These are phyloP conservation scores for Talaromyces verruculosus DNA, from an alignment of 2,329 filamentous ascomycete genomes.

Conservation along the genomic window DNA sequence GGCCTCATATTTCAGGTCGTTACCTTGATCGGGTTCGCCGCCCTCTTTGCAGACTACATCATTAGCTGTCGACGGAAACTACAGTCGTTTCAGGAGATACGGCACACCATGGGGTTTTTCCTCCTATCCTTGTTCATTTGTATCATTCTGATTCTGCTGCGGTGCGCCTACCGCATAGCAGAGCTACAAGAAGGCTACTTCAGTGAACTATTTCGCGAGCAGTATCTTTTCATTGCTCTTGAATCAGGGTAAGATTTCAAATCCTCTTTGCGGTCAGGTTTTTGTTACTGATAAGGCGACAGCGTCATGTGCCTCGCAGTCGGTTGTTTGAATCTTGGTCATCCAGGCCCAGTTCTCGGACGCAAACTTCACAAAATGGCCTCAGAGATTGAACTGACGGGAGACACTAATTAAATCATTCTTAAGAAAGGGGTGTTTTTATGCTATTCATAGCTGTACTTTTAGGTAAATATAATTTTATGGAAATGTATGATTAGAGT, in stretches of 20 bases:
- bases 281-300: too few relatives aligned
- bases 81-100: background rate
- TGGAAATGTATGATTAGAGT: too few relatives aligned
- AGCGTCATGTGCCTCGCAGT: too few relatives aligned
- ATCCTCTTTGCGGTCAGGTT: too few relatives aligned
- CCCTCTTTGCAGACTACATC: slow-evolving; percentile 22
- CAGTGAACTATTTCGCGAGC: slow-evolving; percentile 49
- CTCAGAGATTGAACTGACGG: too few relatives aligned
- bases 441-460: too few relatives aligned
- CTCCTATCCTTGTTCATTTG: slow-evolving; percentile 24
- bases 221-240: slow-evolving; percentile 51
- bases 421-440: too few relatives aligned
- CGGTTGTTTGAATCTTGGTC: too few relatives aligned
- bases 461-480: too few relatives aligned
- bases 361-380: too few relatives aligned
- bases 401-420: too few relatives aligned
- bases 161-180: slow-evolving; percentile 52
- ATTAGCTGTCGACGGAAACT: background rate
- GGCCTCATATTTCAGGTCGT: slow-evolving; percentile 47
- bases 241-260: slow-evolving; percentile 32
- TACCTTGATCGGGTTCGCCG: slow-evolving; percentile 37
- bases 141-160: slow-evolving; percentile 46
- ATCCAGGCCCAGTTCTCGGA: too few relatives aligned
- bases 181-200: slow-evolving; percentile 52
- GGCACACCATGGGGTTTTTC: background rate